Percentiles rank a stretch among this genome's conserved stretches.
Evolutionary conservation across 202 grass and related monocot species (phyloP).

Genomic region (Cymbopogon flexuosus): DNA sequence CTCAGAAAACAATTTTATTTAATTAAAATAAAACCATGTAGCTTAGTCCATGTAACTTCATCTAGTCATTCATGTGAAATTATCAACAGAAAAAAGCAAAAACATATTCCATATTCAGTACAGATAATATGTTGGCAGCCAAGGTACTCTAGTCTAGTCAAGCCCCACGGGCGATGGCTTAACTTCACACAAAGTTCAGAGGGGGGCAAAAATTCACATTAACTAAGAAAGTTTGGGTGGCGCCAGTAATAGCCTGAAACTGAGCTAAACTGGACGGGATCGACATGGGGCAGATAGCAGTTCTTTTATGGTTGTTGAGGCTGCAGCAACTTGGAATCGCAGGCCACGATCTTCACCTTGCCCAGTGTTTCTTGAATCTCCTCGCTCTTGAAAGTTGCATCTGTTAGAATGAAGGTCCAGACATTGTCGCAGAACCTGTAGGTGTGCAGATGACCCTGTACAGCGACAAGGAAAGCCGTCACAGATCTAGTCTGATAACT

Average conservation of each 20-base stretch:
- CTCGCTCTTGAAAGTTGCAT: too few species aligned
- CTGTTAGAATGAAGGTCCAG: too few species aligned
- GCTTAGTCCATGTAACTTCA: not conserved
- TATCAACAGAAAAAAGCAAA: not conserved
- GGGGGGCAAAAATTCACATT: not conserved
- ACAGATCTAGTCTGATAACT: not conserved
- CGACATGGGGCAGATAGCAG: not conserved
- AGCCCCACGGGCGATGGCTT: not conserved
- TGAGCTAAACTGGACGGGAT: not conserved
- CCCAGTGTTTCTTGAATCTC: not conserved
- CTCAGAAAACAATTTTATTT: not conserved
- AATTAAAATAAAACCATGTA: not conserved
- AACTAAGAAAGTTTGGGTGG: not conserved
- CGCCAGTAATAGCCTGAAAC: not conserved
- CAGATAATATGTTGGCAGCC: not conserved
- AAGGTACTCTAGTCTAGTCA: not conserved
- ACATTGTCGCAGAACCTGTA: too few species aligned
- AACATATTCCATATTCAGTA: not conserved
- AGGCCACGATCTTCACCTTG: conserved; percentile 79
- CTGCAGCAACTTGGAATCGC: conserved; percentile 63
- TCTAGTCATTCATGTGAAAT: not conserved
- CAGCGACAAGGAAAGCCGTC: too few species aligned
- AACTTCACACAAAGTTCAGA: not conserved
- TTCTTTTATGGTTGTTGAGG: conserved; percentile 23
- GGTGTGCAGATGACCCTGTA: too few species aligned